Conservation (phyloP, 2,329 filamentous ascomycete genomes). For the Orbilia blumenaviensis region DNA sequence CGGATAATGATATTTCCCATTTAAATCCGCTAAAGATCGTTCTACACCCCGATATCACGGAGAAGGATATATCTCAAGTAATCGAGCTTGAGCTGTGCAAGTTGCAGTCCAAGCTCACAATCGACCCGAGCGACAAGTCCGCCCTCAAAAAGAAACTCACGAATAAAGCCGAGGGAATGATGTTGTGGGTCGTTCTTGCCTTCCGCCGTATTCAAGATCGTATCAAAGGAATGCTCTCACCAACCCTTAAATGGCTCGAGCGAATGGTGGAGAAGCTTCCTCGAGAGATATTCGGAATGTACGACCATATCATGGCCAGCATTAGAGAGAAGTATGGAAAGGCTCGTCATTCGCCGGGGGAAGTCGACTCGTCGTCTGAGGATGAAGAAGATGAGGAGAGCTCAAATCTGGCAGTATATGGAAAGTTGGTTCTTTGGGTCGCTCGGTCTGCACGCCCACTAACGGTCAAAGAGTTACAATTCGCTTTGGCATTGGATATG, state of each 20-base stretch:
- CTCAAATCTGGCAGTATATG: slow-evolving; percentile 3
- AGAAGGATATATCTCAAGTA: slow-evolving; percentile 18
- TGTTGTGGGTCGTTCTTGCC: slow-evolving; percentile 29
- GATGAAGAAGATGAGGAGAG: slow-evolving; percentile 9
- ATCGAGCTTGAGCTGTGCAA: slow-evolving; percentile 17
- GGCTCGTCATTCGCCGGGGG: neutral
- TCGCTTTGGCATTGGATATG: slow-evolving; percentile 25
- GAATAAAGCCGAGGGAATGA: slow-evolving; percentile 27
- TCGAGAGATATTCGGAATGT: slow-evolving; percentile 26
- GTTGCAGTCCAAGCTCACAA: neutral
- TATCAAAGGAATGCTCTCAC: slow-evolving; percentile 5
- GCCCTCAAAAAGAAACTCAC: slow-evolving; percentile 8
- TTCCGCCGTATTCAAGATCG: slow-evolving; percentile 2
- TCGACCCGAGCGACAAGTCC: neutral
- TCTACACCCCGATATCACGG: slow-evolving; percentile 6
- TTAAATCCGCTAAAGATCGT: slow-evolving; percentile 8
- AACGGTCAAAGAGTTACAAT: slow-evolving; percentile 25
- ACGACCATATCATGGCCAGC: slow-evolving; percentile 25
- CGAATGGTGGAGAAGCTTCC: slow-evolving; percentile 8
- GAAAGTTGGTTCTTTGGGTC: slow-evolving; percentile 14
- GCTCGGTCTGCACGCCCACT: slow-evolving; percentile 1
- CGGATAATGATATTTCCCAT: neutral
- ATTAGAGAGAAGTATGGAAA: slow-evolving; percentile 24
- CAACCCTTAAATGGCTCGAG: slow-evolving; percentile 13
- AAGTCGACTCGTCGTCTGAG: neutral